Evolutionary conservation across 176 grass and related monocot genomes (phyloP), one percentile per base, ranked within the genome.

Genomic region (Eleusine coracana): DNA sequence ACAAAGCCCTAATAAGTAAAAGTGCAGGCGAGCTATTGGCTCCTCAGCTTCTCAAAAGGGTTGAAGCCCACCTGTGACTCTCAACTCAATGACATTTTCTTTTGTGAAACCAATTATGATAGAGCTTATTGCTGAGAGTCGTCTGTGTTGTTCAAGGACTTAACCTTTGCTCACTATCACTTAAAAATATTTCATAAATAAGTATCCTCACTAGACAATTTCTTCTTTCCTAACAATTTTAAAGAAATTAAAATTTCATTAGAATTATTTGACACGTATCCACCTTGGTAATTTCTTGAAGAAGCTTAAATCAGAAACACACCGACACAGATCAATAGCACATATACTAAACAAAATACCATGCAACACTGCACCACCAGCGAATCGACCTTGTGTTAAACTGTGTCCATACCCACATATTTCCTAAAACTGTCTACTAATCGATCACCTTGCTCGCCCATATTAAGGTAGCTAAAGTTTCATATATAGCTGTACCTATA

Each of bases 391-490:
- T 45, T n/a, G 70, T 6, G 70, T 6, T 68, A 38, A 16, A 28
- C 10, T 36, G 21, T 75, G 45, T 60, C 3, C 15, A 49, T 49
- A 4, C 66, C 27, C 56, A 70, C 14, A 27, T 88, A 66, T 80
- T 68, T 45, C 54, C 52, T 8, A 25, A 89, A 89, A 81, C 4
- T 2, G 67, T 8, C 23, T 27, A 66, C 44, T 38, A 4, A 54
- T 64, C 25, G 7, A 45, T 74, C 76, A 29, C 31, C 64, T 36
- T 37, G 14, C 12, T 61, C 23, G 0, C 27, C 64, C 64, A 76
- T 48, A 20, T 76, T 85, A 81, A 85, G 66, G 9, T 71, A 72
- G 29, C 37, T 73, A 78, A 71, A 78, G 72, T 41, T 13, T 40
- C 60, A 63, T 10, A 60, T 60, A 61, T 60, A 68, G 50, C 55